Evolutionary conservation across 2,329 filamentous ascomycete genomes (phyloP).

Genomic region (Cladosporium sp.): DNA sequence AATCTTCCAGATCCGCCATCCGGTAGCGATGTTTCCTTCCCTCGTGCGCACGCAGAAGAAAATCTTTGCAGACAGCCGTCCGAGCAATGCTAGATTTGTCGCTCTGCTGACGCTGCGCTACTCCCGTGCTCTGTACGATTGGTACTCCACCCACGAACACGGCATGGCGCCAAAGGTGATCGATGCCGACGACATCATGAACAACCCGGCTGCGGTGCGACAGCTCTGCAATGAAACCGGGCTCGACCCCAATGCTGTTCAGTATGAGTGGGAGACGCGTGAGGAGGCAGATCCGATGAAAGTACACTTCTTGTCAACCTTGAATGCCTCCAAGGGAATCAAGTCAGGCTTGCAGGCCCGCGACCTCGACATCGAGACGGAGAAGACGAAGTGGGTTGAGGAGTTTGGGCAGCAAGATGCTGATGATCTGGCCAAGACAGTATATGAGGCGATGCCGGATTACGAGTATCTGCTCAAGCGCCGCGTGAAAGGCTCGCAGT

Average conservation of each 20-base stretch:
- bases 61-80: neutral
- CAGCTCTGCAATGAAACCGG: conserved; percentile 8
- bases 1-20: conserved; percentile 17
- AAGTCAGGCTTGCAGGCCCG: conserved; percentile 6
- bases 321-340: conserved; percentile 12
- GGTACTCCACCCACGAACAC: conserved; percentile 4
- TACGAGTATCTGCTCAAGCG: conserved; percentile 14
- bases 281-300: conserved; percentile 12
- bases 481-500: neutral
- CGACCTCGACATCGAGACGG: conserved; percentile 11
- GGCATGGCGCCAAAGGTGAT: conserved; percentile 11
- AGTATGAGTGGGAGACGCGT: conserved; percentile 12
- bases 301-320: conserved; percentile 6
- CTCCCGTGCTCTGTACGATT: conserved; percentile 11
- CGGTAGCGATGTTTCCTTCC: conserved; percentile 18
- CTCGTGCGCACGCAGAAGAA: conserved; percentile 9
- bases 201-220: conserved; percentile 4
- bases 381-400: conserved; percentile 12
- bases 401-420: conserved; percentile 14
- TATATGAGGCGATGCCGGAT: conserved; percentile 14
- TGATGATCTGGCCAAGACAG: conserved; percentile 6
- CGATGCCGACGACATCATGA: conserved; percentile 18
- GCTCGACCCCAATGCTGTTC: conserved; percentile 12
- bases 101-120: conserved; percentile 1
- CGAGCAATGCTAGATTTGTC: conserved; percentile 6